Conservation (phyloP, 306 rosid species). For the Ceratonia siliqua region DNA sequence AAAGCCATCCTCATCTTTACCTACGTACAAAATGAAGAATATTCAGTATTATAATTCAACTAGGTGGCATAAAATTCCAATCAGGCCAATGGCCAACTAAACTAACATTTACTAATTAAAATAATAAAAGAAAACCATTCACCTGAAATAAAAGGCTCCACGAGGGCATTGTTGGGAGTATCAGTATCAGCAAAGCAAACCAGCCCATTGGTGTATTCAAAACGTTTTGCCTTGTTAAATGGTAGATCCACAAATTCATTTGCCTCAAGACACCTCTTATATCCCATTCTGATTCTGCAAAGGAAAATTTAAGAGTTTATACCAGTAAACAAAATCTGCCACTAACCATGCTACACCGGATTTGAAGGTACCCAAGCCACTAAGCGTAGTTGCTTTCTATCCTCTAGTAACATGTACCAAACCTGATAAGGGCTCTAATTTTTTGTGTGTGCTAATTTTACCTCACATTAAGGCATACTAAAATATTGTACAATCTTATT, state of each 20-base stretch:
- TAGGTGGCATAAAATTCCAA: not conserved
- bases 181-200: slow-evolving; percentile 36
- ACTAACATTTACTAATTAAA: not conserved
- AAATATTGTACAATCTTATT: not conserved
- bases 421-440: not conserved
- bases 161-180: slow-evolving; percentile 30
- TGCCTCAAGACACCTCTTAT: slow-evolving; percentile 51
- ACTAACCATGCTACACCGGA: not conserved
- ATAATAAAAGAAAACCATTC: not conserved
- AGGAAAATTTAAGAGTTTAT: not conserved
- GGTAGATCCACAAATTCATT: slow-evolving; percentile 49
- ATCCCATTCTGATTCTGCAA: slow-evolving; percentile 55
- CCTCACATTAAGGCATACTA: not conserved
- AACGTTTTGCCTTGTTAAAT: slow-evolving; percentile 47
- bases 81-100: not conserved
- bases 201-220: slow-evolving; percentile 31
- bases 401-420: not conserved
- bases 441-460: not conserved
- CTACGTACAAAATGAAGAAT: slow-evolving; percentile 31
- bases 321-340: not conserved
- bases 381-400: not conserved
- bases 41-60: slow-evolving; percentile 1
- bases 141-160: slow-evolving; percentile 44
- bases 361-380: not conserved
- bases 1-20: slow-evolving; percentile 41